Base-by-base conservation (phyloP, 345 rosid genomes). In the Leavenworthia alabamica region DNA sequence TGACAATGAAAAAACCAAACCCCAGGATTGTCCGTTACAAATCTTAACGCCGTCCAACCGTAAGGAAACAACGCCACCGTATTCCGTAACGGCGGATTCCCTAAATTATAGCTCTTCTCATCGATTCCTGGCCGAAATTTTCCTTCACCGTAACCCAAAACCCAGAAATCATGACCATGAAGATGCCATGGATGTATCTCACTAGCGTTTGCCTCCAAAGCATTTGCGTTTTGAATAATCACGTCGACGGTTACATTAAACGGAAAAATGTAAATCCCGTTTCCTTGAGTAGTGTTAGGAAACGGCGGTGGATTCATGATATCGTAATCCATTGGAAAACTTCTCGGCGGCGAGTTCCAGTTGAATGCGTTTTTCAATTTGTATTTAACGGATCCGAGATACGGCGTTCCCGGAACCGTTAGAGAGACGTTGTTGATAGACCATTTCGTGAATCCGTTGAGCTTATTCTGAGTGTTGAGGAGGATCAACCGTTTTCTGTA, bases 1-100 rank as follows among this genome's bases (percentile, higher is more conserved):
- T 91, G 98, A 35, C 98, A 88, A 42, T 88, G 98, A 35, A 91
- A 91, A n/a, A 90, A 85, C 98, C 96, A 88, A 3, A 75, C 96
- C 1, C 98, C 98, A 0, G 96, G 95, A 73, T 88, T 91, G 54
- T 84, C 90, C 13, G 95, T 82, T 5, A 77, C 75, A 28, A 83
- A 84, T 43, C 96, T 82, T 19, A 91, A 45, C 4, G 96, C 98
- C 6, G 92, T 88, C 96, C 98, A 88, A 3, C 98, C 96, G 5
- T 26, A 81, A 1, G 96, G 98, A 57, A 76, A 86, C 12, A 91
- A 54, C 20, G 71, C 76, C 4, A 62, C 95, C 2, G 90, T 84
- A 33, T 88, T 91, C 64, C 75, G 70, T 49, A 79, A 55, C 3
- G 95, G 89, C 13, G 98, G 88, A 17, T 90, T 84, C 64, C 61